phyloP scores from a whole-genome alignment of 2,329 filamentous ascomycete species.

The Scopulariopsis brevicaulis region DNA sequence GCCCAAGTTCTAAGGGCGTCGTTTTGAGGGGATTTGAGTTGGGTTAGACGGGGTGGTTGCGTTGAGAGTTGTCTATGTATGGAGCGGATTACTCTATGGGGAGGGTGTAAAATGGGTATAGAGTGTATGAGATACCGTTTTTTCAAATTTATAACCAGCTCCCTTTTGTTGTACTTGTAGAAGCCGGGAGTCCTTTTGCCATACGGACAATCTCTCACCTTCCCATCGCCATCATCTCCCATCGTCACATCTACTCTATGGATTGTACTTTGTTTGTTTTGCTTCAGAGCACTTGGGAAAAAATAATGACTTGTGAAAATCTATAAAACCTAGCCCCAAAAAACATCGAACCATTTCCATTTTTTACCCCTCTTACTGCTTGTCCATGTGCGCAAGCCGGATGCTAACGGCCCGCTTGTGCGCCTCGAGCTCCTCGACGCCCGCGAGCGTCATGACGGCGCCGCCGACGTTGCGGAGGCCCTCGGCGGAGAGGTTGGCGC shows the following conservation, averaged over 20 bases:
- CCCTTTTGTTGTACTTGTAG: conserved; percentile 1
- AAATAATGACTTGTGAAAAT: too few relatives aligned
- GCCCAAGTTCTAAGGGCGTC: conserved; percentile 51
- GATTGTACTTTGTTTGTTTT: too few relatives aligned
- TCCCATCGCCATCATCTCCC: too few relatives aligned
- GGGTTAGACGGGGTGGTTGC: not conserved
- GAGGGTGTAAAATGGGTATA: conserved; percentile 32
- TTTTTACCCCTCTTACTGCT: not conserved
- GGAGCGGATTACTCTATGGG: conserved; percentile 10
- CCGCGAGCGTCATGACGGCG: conserved; percentile 90
- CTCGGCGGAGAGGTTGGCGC: conserved; percentile 76
- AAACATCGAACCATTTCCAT: too few relatives aligned
- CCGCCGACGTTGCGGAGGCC: conserved; percentile 75
- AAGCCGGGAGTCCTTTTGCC: not conserved
- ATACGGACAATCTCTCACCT: too few relatives aligned
- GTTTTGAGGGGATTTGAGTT: not conserved
- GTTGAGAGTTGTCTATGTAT: not conserved
- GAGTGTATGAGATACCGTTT: conserved; percentile 34
- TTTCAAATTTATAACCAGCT: conserved; percentile 14
- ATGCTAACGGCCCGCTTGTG: conserved; percentile 87
- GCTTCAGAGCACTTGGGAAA: too few relatives aligned
- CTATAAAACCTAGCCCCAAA: too few relatives aligned
- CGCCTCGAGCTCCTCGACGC: conserved; percentile 89
- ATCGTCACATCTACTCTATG: too few relatives aligned
- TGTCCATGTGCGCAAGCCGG: conserved; percentile 45